Evolutionary conservation across 1,139 yeast species (phyloP), one percentile per base, ranked within the genome.

Genomic region (Tardiomyces blankii): DNA sequence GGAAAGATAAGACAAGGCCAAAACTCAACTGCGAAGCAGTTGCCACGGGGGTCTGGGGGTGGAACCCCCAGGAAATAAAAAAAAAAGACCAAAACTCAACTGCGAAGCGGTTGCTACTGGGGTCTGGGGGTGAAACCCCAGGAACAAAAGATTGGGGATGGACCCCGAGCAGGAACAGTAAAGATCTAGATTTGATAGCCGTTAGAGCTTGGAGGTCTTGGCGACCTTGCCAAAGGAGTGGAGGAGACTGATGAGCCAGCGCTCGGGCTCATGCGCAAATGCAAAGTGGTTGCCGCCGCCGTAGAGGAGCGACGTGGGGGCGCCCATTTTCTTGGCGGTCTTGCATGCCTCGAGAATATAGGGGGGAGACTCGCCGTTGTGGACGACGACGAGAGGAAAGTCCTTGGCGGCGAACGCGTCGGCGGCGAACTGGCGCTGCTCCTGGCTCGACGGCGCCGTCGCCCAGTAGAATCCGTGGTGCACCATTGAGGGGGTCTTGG

Each of bases 261-360:
- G 19, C 16, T 18, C 44, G 2, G 46, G 46, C 45, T 44, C 46
- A 21, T 44, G 44, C 16, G 41, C 46, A 44, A 44, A 44, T 18
- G 45, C 41, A 19, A 44, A 28, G 39, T 44, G 46, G 32, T 44
- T 44, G 27, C 46, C 46, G n/a, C 44, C 46, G 12, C 25, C 45
- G 43, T 42, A 44, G 16, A 44, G 28, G 13, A 27, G 16, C 16
- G n/a, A 13, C 13, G 39, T 42, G 3, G 21, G 12, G 19, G 40
- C 46, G 11, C 46, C 46, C 9, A 44, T 4, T 12, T 23, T 9
- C 35, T 42, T n/a, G 6, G 46, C 46, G 6, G 21, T 39, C n/a
- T 16, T 39, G 41, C 43, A 43, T 13, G 46, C 46, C 8, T 35
- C 21, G 13, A n/a, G 28, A 6, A 44, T 13, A 16, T 44, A 44